Percentiles rank a stretch among this genome's conserved stretches.
Evolutionary conservation across 306 rosid species (phyloP).

Genomic region (Hippophae gyantsensis): DNA sequence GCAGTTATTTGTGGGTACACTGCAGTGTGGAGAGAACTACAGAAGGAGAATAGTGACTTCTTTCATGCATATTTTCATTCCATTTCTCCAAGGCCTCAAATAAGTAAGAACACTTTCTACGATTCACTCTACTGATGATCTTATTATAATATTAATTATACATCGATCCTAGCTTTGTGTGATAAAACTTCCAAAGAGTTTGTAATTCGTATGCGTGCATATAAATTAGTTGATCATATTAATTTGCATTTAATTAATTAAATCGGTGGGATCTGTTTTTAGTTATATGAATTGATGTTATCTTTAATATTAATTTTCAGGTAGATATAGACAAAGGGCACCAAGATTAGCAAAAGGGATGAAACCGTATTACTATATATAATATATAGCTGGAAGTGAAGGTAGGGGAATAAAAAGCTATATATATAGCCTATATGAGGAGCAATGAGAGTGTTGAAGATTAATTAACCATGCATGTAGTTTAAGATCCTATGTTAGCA

Average conservation of each 20-base stretch:
- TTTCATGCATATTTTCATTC: constrained; percentile 61
- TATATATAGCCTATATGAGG: too few species aligned
- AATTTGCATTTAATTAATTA: too few species aligned
- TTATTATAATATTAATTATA: too few species aligned
- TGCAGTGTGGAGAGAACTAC: constrained; percentile 90
- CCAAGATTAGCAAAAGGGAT: constrained; percentile 26
- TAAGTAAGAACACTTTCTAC: constrained; percentile 25
- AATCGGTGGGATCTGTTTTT: not conserved
- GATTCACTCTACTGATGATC: too few species aligned
- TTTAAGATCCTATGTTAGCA: too few species aligned
- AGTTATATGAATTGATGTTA: not conserved
- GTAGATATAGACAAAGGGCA: constrained; percentile 29
- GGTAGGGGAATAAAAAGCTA: not conserved
- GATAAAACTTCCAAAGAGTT: too few species aligned
- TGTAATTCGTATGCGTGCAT: too few species aligned
- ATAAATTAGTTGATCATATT: too few species aligned
- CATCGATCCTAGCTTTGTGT: too few species aligned
- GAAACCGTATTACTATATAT: constrained; percentile 12
- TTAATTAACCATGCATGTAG: too few species aligned
- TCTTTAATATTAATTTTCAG: constrained; percentile 31
- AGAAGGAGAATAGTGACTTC: constrained; percentile 77
- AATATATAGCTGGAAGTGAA: not conserved
- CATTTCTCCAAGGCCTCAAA: constrained; percentile 32
- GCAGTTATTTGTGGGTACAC: not conserved
- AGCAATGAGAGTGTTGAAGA: too few species aligned